phyloP scores from a whole-genome alignment of 106 monocot species.

The Allium cepa region DNA sequence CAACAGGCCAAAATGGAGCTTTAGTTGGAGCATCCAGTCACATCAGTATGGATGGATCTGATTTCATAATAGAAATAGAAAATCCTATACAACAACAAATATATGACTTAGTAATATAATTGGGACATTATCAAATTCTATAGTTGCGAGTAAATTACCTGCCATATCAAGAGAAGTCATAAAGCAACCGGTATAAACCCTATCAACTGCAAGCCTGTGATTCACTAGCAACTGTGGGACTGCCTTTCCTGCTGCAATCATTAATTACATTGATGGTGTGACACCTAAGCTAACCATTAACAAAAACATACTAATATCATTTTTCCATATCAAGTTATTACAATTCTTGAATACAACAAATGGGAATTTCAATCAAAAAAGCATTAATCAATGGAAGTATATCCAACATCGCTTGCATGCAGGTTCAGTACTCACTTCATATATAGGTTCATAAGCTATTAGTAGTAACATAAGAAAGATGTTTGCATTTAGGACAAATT shows the following conservation, averaged over 20 bases:
- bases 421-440: too few relatives aligned
- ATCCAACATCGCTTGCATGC: too few relatives aligned
- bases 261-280: constrained; percentile 90
- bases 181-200: constrained; percentile 93
- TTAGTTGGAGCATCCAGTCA: constrained; percentile 84
- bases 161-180: constrained; percentile 99
- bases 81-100: constrained; percentile 60
- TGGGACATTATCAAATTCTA: background rate
- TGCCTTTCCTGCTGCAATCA: constrained; percentile 92
- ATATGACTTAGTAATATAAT: background rate
- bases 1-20: constrained; percentile 89
- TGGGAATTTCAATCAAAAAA: background rate
- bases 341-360: background rate
- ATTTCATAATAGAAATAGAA: constrained; percentile 87
- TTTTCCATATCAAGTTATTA: background rate
- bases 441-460: too few relatives aligned
- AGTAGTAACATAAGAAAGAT: too few relatives aligned
- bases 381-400: too few relatives aligned
- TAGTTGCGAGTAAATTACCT: constrained; percentile 31
- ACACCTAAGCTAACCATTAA: constrained; percentile 56
- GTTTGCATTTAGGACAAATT: too few relatives aligned
- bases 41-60: constrained; percentile 55
- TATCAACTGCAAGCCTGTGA: constrained; percentile 91
- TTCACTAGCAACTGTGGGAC: constrained; percentile 80
- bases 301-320: background rate